Percentiles rank a stretch among this genome's conserved stretches.
phyloP scores from a whole-genome alignment of 805 yeast genomes.

The Yarrowia hollandica region DNA sequence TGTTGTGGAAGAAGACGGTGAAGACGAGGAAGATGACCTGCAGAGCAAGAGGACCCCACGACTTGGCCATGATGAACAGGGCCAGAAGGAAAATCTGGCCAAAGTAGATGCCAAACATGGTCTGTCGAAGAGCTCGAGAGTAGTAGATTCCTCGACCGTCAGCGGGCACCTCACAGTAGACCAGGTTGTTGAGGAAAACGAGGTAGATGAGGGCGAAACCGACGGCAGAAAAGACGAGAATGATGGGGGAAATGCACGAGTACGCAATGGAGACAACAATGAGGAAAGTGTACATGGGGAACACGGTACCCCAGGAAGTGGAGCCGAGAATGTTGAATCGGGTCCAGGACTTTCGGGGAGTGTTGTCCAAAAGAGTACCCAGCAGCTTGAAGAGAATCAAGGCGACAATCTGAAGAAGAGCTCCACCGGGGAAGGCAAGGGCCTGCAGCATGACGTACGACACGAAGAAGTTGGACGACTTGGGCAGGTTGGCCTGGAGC shows the following conservation, averaged over 20 bases:
- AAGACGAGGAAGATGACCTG: conserved; percentile 63
- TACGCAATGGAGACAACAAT: conserved; percentile 72
- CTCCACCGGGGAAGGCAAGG: conserved; percentile 71
- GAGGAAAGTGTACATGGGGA: conserved; percentile 75
- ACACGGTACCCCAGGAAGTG: conserved; percentile 79
- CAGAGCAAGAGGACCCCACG: conserved; percentile 90
- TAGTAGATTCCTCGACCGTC: conserved; percentile 82
- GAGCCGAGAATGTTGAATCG: conserved; percentile 63
- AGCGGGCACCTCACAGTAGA: conserved; percentile 66
- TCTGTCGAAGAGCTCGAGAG: conserved; percentile 86
- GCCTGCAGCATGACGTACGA: conserved; percentile 81
- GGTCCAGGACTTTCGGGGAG: conserved; percentile 92
- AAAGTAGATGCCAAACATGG: conserved; percentile 81
- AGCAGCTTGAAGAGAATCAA: conserved; percentile 70
- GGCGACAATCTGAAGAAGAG: conserved; percentile 71
- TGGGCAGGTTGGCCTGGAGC: conserved; percentile 77
- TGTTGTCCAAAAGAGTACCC: conserved; percentile 70
- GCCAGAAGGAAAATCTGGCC: conserved; percentile 88
- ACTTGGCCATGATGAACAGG: conserved; percentile 82
- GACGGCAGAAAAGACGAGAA: conserved; percentile 67
- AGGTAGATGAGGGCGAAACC: conserved; percentile 73
- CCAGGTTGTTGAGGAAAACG: conserved; percentile 74
- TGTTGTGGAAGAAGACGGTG: conserved; percentile 69
- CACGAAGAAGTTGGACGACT: conserved; percentile 87
- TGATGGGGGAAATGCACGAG: conserved; percentile 82